Conservation (phyloP, 2,329 filamentous ascomycete species). For the Sporothrix humicola region DNA sequence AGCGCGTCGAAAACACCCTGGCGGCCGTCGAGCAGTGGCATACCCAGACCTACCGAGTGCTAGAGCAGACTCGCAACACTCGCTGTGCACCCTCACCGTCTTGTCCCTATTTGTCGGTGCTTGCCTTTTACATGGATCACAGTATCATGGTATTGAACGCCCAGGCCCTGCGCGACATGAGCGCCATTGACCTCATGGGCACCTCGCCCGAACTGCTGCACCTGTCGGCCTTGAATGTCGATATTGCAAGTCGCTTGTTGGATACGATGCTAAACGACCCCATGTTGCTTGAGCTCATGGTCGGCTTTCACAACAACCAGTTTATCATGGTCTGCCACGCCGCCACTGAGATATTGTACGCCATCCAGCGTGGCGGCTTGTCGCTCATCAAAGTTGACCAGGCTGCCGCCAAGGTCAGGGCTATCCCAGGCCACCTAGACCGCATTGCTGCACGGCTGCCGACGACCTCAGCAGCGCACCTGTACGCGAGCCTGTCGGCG, state of each 20-base stretch:
- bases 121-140: constrained; percentile 41
- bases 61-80: constrained; percentile 37
- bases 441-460: constrained; percentile 36
- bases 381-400: constrained; percentile 33
- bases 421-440: constrained; percentile 37
- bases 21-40: constrained; percentile 39
- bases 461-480: constrained; percentile 35
- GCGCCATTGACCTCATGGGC: constrained; percentile 35
- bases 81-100: constrained; percentile 30
- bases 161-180: constrained; percentile 40
- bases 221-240: constrained; percentile 35
- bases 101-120: constrained; percentile 34
- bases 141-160: constrained; percentile 41
- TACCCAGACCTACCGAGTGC: constrained; percentile 33
- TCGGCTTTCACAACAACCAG: constrained; percentile 42
- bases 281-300: constrained; percentile 36
- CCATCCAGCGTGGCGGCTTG: constrained; percentile 36
- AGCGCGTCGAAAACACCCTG: constrained; percentile 37
- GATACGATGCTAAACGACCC: constrained; percentile 37
- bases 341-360: constrained; percentile 39
- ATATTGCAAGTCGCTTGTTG: constrained; percentile 37
- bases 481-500: constrained; percentile 37
- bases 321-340: constrained; percentile 42
- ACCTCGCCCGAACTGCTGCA: constrained; percentile 36
- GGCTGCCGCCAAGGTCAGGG: constrained; percentile 35